Evolutionary conservation across 495 filamentous ascomycete species (phyloP).

Genomic region (Penicillium silybi): DNA sequence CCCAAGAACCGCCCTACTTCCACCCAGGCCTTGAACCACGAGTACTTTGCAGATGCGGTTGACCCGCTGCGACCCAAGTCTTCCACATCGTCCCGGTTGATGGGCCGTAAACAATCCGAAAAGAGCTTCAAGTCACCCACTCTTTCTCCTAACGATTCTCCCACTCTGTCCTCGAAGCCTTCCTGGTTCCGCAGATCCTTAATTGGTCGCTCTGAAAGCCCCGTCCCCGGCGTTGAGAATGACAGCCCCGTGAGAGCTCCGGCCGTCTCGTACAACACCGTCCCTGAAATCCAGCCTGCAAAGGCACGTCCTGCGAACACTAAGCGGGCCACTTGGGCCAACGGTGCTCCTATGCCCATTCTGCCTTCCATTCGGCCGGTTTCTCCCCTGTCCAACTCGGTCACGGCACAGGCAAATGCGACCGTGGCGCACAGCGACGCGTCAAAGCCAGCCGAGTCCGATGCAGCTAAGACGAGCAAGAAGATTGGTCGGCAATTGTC

Average conservation of each 20-base stretch:
- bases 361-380: conserved; percentile 93
- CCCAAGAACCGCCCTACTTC: conserved; percentile 93
- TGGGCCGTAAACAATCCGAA: conserved; percentile 85
- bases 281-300: conserved; percentile 39
- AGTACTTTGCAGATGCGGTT: conserved; percentile 93
- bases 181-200: conserved; percentile 97
- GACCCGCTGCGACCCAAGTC: conserved; percentile 93
- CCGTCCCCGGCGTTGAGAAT: conserved; percentile 40
- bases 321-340: conserved; percentile 88
- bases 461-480: conserved; percentile 62
- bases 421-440: conserved; percentile 29
- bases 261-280: conserved; percentile 51
- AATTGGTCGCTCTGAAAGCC: conserved; percentile 63
- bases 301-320: conserved; percentile 59
- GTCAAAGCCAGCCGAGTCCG: conserved; percentile 29
- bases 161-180: conserved; percentile 71
- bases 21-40: conserved; percentile 84
- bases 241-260: conserved; percentile 38
- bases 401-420: conserved; percentile 78
- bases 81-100: conserved; percentile 67
- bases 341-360: conserved; percentile 94
- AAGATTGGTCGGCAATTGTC: conserved; percentile 97
- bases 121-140: conserved; percentile 55
- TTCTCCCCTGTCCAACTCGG: conserved; percentile 85
- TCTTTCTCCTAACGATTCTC: conserved; percentile 64